Evolutionary conservation across 176 grass and related monocot species (phyloP), one percentile per base, ranked within the genome.

Genomic region (Oryza glumipatula): DNA sequence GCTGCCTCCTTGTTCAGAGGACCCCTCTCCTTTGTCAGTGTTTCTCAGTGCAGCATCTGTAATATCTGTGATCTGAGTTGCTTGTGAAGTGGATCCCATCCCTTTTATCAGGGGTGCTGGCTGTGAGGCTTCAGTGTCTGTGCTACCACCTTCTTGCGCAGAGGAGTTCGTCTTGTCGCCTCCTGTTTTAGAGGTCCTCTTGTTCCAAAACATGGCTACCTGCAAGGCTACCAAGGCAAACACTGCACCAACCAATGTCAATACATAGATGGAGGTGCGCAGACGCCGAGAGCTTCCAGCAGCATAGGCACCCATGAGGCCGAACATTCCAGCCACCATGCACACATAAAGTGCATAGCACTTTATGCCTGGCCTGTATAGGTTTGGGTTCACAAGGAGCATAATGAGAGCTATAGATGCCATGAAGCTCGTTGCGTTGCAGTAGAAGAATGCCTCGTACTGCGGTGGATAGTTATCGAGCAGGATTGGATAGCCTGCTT

Each of bases 351-450:
- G 87, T 2, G 82, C 77, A 17, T 85, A 81, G 77, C 71, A 85
- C 5, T 51, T 16, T 30, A 85, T 89, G 64, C 64, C 82, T 0
- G 64, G 82, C 28, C 28, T 76, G 63, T 89, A 89, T 1, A 89
- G 76, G 21, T 84, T 67, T 35, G 70, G 87, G 70, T 84, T 85
- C 49, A 85, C 82, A 2, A 92, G 91, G 5, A 92, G 68, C 4
- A 92, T 64, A 4, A 92, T 89, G 21, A 92, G 58, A 10, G 85
- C 70, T 0, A 92, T 28, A 1, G 91, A 90, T 9, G 81, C 36
- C 80, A 92, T 83, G 84, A 92, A 92, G 73, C 87, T 90, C 13
- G 85, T 17, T 0, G 87, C 84, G 0, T 92, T 92, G 70, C 87
- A 92, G 39, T 92, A 92, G 68, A 92, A 92, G 79, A 84, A 92